phyloP scores from a whole-genome alignment of 208 protist genomes.

The Trypanosoma cruzi region DNA sequence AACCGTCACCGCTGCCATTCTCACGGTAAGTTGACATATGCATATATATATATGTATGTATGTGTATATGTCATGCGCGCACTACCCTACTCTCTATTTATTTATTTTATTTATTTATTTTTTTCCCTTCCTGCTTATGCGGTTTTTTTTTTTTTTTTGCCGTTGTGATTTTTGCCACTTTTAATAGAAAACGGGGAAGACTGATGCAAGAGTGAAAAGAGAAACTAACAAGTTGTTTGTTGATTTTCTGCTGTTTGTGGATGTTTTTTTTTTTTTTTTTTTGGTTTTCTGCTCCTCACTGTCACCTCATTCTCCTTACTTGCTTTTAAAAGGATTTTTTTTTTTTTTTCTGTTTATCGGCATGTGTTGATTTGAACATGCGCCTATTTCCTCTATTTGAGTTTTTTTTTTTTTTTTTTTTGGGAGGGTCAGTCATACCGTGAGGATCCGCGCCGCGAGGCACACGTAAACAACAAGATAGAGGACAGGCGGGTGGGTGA shows the following conservation, averaged over 20 bases:
- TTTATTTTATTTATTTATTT: conserved; percentile 17
- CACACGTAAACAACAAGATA: background rate
- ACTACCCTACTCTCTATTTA: conserved; percentile 3
- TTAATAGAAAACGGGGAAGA: too few relatives aligned
- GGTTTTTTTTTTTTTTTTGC: background rate
- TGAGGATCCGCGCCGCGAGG: background rate
- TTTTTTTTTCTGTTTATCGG: background rate
- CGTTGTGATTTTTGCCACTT: conserved; percentile 1
- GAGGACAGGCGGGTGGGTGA: background rate
- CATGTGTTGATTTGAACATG: background rate
- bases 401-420: conserved; percentile 14
- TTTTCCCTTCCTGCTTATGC: background rate
- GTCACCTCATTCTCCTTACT: background rate
- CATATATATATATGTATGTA: conserved; percentile 9
- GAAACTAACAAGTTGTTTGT: too few relatives aligned
- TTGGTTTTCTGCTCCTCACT: too few relatives aligned
- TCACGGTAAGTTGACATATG: background rate
- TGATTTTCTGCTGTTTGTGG: too few relatives aligned
- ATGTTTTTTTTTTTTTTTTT: too few relatives aligned
- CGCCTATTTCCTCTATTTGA: conserved; percentile 4
- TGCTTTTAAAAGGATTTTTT: background rate
- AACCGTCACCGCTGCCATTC: background rate
- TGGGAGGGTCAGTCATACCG: background rate
- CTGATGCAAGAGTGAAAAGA: too few relatives aligned
- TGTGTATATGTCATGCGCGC: conserved; percentile 8